Evolutionary conservation across 1,284 basidiomycete species (phyloP), one percentile per base, ranked within the genome.

Genomic region (Ceratobasidium sp.): DNA sequence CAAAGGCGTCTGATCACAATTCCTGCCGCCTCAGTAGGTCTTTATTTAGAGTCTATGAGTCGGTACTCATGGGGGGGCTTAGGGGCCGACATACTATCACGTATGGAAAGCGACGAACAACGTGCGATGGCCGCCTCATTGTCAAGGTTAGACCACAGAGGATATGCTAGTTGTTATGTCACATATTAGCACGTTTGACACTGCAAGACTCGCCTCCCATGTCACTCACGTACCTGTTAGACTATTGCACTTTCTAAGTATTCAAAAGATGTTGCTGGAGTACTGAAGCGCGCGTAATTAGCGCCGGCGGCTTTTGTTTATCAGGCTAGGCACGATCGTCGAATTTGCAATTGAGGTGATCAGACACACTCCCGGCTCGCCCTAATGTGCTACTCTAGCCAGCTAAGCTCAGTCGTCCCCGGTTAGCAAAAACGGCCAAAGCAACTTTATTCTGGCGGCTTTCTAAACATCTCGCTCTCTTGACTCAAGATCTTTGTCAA

Each of bases 71-170:
- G 60, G 7, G 13, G 5, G 23, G 23, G 13, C 9, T 40, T 42
- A 63, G 60, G 60, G 60, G 33, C 39, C 60, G 12, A 7, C 60
- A 39, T 63, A 63, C 33, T 63, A 63, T n/a, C 42, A 63, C 39
- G 60, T 63, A n/a, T 63, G 60, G 60, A 42, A 39, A 20, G 60
- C 39, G 28, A 40, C 12, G 6, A 39, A 63, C 20, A 39, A 20
- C 20, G n/a, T 40, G 12, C 9, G 13, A 42, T 63, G 39, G 39
- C 9, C 26, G 20, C 9, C 26, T 56, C 9, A 12, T n/a, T 6
- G 60, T n/a, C 28, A 39, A 18, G 6, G 33, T 4, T 20, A 18
- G 63, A 12, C 7, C 46, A 53, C 13, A 1, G 49, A 18, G 49
- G n/a, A 53, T 23, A 23, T 15, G 18, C 18, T 51, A n/a, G 18